Conservation (phyloP, 2,329 filamentous ascomycete genomes). For the Aspergillus sp. region DNA sequence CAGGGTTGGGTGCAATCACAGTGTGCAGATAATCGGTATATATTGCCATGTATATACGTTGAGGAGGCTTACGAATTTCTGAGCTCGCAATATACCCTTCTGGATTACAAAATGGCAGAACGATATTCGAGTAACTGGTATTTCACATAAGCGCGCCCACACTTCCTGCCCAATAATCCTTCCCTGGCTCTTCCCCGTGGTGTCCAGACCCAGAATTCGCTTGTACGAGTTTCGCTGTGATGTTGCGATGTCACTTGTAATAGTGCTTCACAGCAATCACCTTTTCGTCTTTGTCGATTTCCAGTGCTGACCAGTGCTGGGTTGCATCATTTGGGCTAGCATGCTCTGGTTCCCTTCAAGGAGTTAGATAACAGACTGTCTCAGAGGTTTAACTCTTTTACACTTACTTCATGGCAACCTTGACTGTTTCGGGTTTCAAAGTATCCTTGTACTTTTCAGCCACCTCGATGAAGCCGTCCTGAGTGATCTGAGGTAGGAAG, state of each 20-base stretch:
- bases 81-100: too few relatives aligned
- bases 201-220: too few relatives aligned
- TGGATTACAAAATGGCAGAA: too few relatives aligned
- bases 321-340: background rate
- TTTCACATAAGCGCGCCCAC: too few relatives aligned
- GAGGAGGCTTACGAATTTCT: too few relatives aligned
- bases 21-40: too few relatives aligned
- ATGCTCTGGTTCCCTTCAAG: background rate
- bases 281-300: background rate
- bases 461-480: background rate
- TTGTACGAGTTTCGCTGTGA: too few relatives aligned
- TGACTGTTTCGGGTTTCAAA: background rate
- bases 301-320: background rate
- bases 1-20: too few relatives aligned
- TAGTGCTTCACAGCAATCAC: background rate
- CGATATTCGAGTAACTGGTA: too few relatives aligned
- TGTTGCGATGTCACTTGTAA: background rate
- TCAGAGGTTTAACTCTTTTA: background rate
- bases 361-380: background rate
- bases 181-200: too few relatives aligned
- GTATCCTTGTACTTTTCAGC: background rate
- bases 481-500: background rate
- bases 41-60: too few relatives aligned
- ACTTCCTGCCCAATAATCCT: too few relatives aligned
- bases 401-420: background rate